Evolutionary conservation across 2,329 filamentous ascomycete genomes (phyloP), one percentile per base, ranked within the genome.

Genomic region (Didymellaceae sp.): DNA sequence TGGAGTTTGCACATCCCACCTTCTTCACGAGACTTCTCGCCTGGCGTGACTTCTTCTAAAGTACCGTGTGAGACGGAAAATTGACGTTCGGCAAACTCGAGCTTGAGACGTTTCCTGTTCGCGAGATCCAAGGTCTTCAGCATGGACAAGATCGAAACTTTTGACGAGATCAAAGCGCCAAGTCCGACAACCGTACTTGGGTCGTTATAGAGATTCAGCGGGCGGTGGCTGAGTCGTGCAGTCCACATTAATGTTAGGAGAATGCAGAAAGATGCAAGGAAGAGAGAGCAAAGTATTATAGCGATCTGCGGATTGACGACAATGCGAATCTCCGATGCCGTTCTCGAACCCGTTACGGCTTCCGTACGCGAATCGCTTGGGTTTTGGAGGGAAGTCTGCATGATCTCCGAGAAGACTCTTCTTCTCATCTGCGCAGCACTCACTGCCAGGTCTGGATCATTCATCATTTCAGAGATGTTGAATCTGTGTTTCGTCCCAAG

Each of bases 111-210:
- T 13, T 13, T 4, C 18, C 32, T 35, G 2, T 8, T 1, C 1
- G 32, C 32, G 4, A 35, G 32, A 13, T 35, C 32, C 2, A 35
- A 17, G 13, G 17, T 6, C 11, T 22, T 20, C 5, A 21, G 14
- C 4, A 53, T 21, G 24, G 30, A 16, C 6, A 43, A 41, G 18
- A 33, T 32, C 9, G 17, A 44, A 0, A 42, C 45, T 17, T 37
- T 57, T 42, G 6, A 20, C 17, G 32, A 33, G 31, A 16, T 38
- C 40, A 8, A 42, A 31, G 20, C 49, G 38, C 17, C 50, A 34
- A 13, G 34, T 2, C 54, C 54, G 17, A 57, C 21, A 6, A 54
- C 54, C 2, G 46, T 57, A 5, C 45, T 51, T n/a, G 54, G 54
- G n/a, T 57, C 51, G n/a, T 45, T 39, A 6, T n/a, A 22, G 10